Percentiles rank a stretch among this genome's conserved stretches.
Conservation (phyloP, 176 grass and related monocot genomes). For the Zoysia japonica region DNA sequence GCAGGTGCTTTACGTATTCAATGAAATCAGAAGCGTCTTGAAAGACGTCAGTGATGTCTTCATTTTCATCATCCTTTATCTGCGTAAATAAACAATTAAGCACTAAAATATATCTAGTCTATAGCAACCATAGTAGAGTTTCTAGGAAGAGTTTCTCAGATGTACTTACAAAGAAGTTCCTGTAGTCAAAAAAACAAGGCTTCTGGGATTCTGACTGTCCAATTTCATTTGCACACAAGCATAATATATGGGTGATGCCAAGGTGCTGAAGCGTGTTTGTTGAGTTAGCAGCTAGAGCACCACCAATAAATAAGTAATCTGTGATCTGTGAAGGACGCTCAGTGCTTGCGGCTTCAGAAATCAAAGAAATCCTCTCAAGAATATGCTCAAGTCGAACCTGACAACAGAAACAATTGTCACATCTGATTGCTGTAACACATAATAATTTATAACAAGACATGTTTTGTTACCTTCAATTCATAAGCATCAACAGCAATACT, state of each 20-base stretch:
- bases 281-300: slow-evolving; percentile 84
- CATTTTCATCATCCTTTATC: slow-evolving; percentile 87
- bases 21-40: slow-evolving; percentile 93
- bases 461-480: slow-evolving; percentile 80
- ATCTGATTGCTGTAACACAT: slow-evolving; percentile 16
- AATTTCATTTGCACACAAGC: slow-evolving; percentile 93
- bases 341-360: slow-evolving; percentile 91
- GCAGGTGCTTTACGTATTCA: slow-evolving; percentile 58
- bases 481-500: slow-evolving; percentile 83
- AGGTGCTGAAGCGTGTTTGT: slow-evolving; percentile 83
- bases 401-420: slow-evolving; percentile 22
- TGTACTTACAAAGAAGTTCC: slow-evolving; percentile 79
- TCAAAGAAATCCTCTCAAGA: slow-evolving; percentile 92
- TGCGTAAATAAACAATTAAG: slow-evolving; percentile 38
- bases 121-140: background rate
- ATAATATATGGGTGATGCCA: slow-evolving; percentile 83
- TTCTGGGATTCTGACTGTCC: slow-evolving; percentile 85
- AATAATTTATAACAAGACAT: background rate
- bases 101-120: background rate
- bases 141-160: background rate
- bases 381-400: slow-evolving; percentile 95
- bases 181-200: slow-evolving; percentile 73
- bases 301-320: slow-evolving; percentile 81
- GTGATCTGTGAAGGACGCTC: slow-evolving; percentile 82
- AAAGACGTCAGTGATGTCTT: slow-evolving; percentile 76